These are phyloP conservation scores for Gastrolobium villosum DNA, from an alignment of 306 rosid species.

Conservation along the genomic window DNA sequence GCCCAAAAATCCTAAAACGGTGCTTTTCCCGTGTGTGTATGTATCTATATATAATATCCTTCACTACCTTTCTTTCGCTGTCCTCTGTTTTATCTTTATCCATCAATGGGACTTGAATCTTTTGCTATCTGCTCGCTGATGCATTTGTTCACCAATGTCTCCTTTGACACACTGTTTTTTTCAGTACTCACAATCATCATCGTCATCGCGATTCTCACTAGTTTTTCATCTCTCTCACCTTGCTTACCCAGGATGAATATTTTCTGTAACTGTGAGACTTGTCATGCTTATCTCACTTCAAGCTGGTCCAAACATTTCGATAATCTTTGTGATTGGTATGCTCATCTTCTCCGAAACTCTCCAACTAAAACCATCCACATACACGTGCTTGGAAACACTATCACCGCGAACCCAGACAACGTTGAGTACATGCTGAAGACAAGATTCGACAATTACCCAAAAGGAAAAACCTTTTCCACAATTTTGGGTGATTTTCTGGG, in stretches of 20 bases:
- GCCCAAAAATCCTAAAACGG: no score
- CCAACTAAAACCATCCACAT: slow-evolving; percentile 77
- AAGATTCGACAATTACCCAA: slow-evolving; percentile 75
- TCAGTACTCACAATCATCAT: not conserved
- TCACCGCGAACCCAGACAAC: slow-evolving; percentile 82
- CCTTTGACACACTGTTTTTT: slow-evolving; percentile 31
- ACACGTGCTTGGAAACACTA: slow-evolving; percentile 70
- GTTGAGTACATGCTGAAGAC: slow-evolving; percentile 83
- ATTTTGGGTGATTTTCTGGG: slow-evolving; percentile 84
- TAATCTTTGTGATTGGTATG: slow-evolving; percentile 84
- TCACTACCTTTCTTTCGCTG: not conserved
- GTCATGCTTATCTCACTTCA: slow-evolving; percentile 64
- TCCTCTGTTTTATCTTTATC: slow-evolving; percentile 11
- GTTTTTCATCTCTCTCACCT: not conserved
- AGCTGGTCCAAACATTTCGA: slow-evolving; percentile 68
- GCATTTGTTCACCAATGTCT: slow-evolving; percentile 21
- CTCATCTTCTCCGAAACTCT: slow-evolving; percentile 68
- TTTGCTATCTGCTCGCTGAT: slow-evolving; percentile 27
- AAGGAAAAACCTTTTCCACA: slow-evolving; percentile 72
- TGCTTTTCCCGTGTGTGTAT: no score
- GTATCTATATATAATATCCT: not conserved
- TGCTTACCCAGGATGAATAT: slow-evolving; percentile 16
- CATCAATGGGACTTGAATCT: slow-evolving; percentile 47
- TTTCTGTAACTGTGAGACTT: slow-evolving; percentile 71
- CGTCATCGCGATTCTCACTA: not conserved